Conservation (phyloP, 2,329 filamentous ascomycete genomes). For the Scolecobasidium constrictum region DNA sequence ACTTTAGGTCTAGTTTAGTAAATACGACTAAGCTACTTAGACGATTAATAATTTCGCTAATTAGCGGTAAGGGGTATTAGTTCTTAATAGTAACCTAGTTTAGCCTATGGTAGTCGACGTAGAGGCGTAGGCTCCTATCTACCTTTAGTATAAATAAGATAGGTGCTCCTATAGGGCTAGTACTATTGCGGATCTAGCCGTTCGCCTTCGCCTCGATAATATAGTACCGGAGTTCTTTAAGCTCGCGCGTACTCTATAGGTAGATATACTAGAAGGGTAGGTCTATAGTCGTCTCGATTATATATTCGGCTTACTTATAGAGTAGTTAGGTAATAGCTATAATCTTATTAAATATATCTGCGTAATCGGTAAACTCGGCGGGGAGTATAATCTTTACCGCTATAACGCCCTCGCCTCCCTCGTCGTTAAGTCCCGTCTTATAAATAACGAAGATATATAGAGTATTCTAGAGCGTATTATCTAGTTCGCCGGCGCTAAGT, state of each 20-base stretch:
- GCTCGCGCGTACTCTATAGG: not conserved
- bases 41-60: constrained; percentile 19
- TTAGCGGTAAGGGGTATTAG: constrained; percentile 20
- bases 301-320: not conserved
- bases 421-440: not conserved
- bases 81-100: constrained; percentile 27
- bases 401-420: not conserved
- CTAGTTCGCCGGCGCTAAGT: not conserved
- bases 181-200: constrained; percentile 14
- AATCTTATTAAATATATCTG: not conserved
- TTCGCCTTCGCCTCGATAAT: constrained; percentile 13
- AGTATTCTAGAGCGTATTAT: not conserved
- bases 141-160: constrained; percentile 24
- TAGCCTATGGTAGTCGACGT: constrained; percentile 24
- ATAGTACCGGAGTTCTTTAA: constrained; percentile 11
- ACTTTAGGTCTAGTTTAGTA: constrained; percentile 23
- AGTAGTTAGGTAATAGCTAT: not conserved
- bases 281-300: not conserved
- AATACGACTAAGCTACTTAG: constrained; percentile 17
- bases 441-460: constrained; percentile 3
- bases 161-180: constrained; percentile 13
- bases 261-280: not conserved
- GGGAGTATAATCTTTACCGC: not conserved
- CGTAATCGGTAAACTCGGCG: not conserved
- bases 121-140: constrained; percentile 19